These are phyloP conservation scores for Podila horticola DNA, from an alignment of 192 early-diverging fungal genomes.

Conservation along the genomic window DNA sequence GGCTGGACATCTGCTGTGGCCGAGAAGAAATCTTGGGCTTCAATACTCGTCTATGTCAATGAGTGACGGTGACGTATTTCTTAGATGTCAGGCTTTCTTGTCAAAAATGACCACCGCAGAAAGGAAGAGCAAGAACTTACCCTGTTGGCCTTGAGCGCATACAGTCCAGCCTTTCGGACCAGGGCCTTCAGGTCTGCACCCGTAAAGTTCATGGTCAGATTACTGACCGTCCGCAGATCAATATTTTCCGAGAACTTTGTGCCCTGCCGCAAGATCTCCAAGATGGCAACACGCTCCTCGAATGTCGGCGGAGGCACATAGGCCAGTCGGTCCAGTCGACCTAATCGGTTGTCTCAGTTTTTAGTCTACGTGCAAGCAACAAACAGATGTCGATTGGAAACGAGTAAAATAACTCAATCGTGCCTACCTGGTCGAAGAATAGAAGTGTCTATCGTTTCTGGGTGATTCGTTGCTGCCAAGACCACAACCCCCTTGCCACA, in stretches of 20 bases:
- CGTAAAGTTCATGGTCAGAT: constrained; percentile 63
- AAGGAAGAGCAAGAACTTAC: constrained; percentile 10
- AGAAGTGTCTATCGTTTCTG: constrained; percentile 74
- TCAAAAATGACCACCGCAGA: no score
- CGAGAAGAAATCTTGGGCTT: constrained; percentile 37
- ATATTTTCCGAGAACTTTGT: constrained; percentile 37
- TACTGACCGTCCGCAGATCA: constrained; percentile 56
- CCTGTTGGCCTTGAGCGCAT: constrained; percentile 56
- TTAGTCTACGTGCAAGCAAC: neutral
- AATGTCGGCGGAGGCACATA: constrained; percentile 72
- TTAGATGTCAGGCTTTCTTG: no score
- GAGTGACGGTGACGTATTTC: no score
- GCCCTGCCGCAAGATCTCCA: constrained; percentile 58
- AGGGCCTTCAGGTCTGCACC: constrained; percentile 77
- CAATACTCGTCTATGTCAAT: constrained; percentile 26
- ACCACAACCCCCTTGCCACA: constrained; percentile 72
- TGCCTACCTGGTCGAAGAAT: constrained; percentile 80
- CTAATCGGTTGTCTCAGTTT: constrained; percentile 30
- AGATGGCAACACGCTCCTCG: constrained; percentile 70
- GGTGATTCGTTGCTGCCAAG: constrained; percentile 90
- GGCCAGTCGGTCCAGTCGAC: constrained; percentile 83
- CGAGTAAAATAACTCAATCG: no score
- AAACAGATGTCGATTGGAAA: constrained; percentile 2
- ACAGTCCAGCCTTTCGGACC: constrained; percentile 65
- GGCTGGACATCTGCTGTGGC: constrained; percentile 37